Evolutionary conservation across 345 rosid genomes (phyloP).

Genomic region (Pistacia integerrima): DNA sequence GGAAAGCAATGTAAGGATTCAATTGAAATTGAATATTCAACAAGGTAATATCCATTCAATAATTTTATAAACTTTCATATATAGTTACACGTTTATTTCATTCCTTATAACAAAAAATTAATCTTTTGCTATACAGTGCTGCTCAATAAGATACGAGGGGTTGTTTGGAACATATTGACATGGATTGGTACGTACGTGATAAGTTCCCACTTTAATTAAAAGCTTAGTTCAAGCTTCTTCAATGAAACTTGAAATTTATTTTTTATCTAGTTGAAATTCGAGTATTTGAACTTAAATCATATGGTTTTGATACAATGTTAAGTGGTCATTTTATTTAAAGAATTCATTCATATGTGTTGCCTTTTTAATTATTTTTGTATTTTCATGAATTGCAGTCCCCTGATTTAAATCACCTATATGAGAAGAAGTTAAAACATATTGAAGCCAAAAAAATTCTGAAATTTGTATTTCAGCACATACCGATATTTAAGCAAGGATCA

Average conservation of each 20-base stretch:
- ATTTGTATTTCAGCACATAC: slow-evolving; percentile 2
- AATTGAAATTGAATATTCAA: no score
- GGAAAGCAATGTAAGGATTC: neutral
- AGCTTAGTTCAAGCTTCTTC: no score
- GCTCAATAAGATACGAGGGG: neutral
- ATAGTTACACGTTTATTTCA: neutral
- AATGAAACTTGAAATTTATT: no score
- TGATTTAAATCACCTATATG: neutral
- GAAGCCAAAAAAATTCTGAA: slow-evolving; percentile 10
- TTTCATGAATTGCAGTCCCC: neutral
- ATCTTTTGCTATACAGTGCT: neutral
- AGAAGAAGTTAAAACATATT: slow-evolving; percentile 11
- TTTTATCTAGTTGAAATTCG: no score
- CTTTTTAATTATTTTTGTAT: neutral
- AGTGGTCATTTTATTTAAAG: no score
- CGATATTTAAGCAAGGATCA: neutral
- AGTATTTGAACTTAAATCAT: no score
- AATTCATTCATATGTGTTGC: no score
- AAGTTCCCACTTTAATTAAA: no score
- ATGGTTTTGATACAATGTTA: no score
- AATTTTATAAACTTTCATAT: neutral
- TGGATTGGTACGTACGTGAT: neutral
- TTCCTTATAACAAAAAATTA: neutral
- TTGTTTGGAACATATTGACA: neutral
- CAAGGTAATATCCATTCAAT: no score